Percentiles rank a stretch among this genome's conserved stretches.
Evolutionary conservation across 1,284 basidiomycete species (phyloP).

Genomic region (Sanguinoderma infundibulare): DNA sequence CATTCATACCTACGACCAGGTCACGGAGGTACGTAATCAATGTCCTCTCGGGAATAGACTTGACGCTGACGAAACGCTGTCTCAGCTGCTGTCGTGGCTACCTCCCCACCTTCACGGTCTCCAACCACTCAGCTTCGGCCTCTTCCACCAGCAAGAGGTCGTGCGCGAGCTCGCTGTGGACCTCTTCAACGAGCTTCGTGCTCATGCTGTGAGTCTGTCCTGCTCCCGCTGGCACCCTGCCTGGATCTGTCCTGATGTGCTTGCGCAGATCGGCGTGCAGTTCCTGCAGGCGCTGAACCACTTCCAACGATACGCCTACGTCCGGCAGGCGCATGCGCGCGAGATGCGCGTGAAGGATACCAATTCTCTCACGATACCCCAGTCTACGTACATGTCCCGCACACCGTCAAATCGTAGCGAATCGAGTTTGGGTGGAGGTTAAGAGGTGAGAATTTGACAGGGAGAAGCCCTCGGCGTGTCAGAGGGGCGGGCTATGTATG

Average conservation of each 20-base stretch:
- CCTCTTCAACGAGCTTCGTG: conserved; percentile 79
- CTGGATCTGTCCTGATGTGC: conserved; percentile 4
- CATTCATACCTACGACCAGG: conserved; percentile 82
- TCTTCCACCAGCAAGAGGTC: conserved; percentile 84
- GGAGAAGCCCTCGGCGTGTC: too few relatives aligned
- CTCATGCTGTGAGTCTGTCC: conserved; percentile 75
- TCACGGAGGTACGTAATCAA: conserved; percentile 72
- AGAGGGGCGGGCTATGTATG: too few relatives aligned
- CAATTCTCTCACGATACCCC: conserved; percentile 42
- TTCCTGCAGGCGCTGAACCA: conserved; percentile 88
- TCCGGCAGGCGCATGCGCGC: conserved; percentile 70
- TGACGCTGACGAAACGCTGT: conserved; percentile 1
- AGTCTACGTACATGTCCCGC: conserved; percentile 37
- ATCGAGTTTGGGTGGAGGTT: conserved; percentile 46
- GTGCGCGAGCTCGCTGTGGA: conserved; percentile 85
- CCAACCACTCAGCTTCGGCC: conserved; percentile 83
- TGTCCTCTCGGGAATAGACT: not conserved
- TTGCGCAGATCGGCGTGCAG: conserved; percentile 77
- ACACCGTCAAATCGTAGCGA: conserved; percentile 56
- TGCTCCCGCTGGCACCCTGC: not conserved
- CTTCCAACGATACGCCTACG: conserved; percentile 89
- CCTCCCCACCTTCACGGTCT: conserved; percentile 86
- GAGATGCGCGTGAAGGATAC: conserved; percentile 48
- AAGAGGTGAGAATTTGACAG: too few relatives aligned
- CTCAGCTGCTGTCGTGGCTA: conserved; percentile 77